Evolutionary conservation across 257 asterid species (phyloP), one percentile per base, ranked within the genome.

Genomic region (Penstemon newberryi): DNA sequence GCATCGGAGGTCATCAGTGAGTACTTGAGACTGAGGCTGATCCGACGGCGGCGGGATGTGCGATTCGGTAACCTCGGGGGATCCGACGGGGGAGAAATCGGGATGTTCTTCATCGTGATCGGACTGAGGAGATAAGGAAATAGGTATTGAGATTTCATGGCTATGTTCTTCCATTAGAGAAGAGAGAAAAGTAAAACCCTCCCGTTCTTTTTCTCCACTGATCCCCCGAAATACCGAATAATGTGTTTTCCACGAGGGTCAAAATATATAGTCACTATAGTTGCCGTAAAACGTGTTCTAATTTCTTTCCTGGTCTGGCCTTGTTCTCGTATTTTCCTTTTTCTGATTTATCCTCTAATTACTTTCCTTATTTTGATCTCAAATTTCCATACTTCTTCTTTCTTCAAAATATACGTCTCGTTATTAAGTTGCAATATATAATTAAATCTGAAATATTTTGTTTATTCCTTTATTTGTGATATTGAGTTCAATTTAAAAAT

Each of bases 1-100:
- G 81, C 70, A 73, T 51, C 89, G 91, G 69, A 89, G 96, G 70
- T 89, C 91, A 67, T 86, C 88, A 10, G 91, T 56, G 66, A 82
- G 85, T 9, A 18, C 72, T 5, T 73, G 11, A 43, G 88, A 33
- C 62, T 71, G 82, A 64, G 76, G 67, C 45, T 72, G 86, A 70
- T 81, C 84, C 59, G 83, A 6, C 70, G 77, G 83, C 73, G 59
- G 81, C 8, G 79, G 84, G 56, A 63, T 43, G 39, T 69, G 77
- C 39, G 78, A 67, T 10, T 76, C 86, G 75, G 78, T 10, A 65
- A 76, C 70, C 55, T 86, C 90, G 3, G 92, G 95, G 19, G 95
- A 86, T 65, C 91, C 93, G 60, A 82, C 78, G 4, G 89, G 89
- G 45, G 96, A 82, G 65, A 65, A 71, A 78, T 83, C 88, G 11